Base-by-base conservation (phyloP, 83 land plant species). In the Larix sibirica region DNA sequence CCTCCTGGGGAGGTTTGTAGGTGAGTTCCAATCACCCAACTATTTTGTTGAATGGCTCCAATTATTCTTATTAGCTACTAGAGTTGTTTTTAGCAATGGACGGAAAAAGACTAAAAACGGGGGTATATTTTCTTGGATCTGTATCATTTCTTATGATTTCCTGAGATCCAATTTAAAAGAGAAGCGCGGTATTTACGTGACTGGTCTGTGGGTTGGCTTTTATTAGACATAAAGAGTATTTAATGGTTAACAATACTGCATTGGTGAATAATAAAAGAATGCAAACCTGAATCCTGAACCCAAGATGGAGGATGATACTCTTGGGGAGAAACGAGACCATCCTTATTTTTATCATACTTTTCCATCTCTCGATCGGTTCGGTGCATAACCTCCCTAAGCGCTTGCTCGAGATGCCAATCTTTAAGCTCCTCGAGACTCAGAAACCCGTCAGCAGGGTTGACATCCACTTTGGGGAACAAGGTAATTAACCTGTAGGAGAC, bases 231-330 rank as follows among this genome's bases (percentile, higher is more conserved):
- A 54, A 54, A 54, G 58, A 54, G 58, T 12, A 54, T 54, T 54
- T 12, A 3, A 12, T 12, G 58, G 14, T 12, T 1, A 68, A 68
- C 6, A 2, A 33, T 5, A 33, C 73, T 38, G 6, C 1, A 16
- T 54, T 14, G 6, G 20, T 0, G 18, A 68, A 33, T 3, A 13
- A 10, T 23, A 20, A 64, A 18, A n/a, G 67, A 6, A 17, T 68
- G 38, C 20, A 17, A 1, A 14, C 83, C 79, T 74, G 83, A 75
- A 54, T 81, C 63, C 7, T 61, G 77, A 8, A 77, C 86, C 89
- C 92, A 88, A 56, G 88, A 83, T 1, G 94, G 94, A 1, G 93
- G 87, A 31, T 93, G 90, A 65, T 95, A 95, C 87, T 95, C 97
- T 16, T 81, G 75, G 21, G 87, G 88, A 0, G 96, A 88, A 54